Evolutionary conservation across 176 grass and related monocot species (phyloP).

Genomic region (Rhynchospora breviuscula): DNA sequence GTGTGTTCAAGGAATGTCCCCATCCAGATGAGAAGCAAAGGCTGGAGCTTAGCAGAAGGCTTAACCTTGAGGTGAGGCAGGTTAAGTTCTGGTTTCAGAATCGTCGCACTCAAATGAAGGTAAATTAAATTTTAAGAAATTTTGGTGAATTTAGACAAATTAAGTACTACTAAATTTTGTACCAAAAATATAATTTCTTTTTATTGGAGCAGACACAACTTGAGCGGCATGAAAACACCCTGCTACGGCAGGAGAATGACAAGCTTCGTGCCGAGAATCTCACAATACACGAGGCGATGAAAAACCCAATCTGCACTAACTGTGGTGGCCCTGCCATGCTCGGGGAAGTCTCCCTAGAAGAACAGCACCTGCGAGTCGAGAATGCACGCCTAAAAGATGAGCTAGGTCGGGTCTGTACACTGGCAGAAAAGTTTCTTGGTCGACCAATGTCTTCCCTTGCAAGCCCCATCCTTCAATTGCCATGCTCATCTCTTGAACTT

Average conservation of each 20-base stretch:
- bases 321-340: slow-evolving; percentile 73
- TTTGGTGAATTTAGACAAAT: background rate
- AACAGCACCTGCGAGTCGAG: slow-evolving; percentile 90
- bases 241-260: slow-evolving; percentile 92
- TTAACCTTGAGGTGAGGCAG: slow-evolving; percentile 76
- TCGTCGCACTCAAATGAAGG: slow-evolving; percentile 97
- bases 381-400: slow-evolving; percentile 96
- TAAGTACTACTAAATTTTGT: background rate
- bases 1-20: slow-evolving; percentile 95
- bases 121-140: slow-evolving; percentile 1
- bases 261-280: slow-evolving; percentile 93
- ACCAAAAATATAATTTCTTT: background rate
- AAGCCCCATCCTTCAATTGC: slow-evolving; percentile 27
- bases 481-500: slow-evolving; percentile 63
- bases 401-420: slow-evolving; percentile 79
- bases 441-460: slow-evolving; percentile 50
- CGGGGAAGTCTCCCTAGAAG: slow-evolving; percentile 73
- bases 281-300: slow-evolving; percentile 76
- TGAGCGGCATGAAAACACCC: slow-evolving; percentile 89
- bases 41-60: slow-evolving; percentile 80
- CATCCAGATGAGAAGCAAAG: slow-evolving; percentile 96
- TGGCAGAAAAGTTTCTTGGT: slow-evolving; percentile 87
- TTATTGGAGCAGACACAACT: slow-evolving; percentile 58
- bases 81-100: slow-evolving; percentile 99
- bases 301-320: slow-evolving; percentile 69